Conservation (phyloP, 164 flowering plant species). For the Sedum album region DNA sequence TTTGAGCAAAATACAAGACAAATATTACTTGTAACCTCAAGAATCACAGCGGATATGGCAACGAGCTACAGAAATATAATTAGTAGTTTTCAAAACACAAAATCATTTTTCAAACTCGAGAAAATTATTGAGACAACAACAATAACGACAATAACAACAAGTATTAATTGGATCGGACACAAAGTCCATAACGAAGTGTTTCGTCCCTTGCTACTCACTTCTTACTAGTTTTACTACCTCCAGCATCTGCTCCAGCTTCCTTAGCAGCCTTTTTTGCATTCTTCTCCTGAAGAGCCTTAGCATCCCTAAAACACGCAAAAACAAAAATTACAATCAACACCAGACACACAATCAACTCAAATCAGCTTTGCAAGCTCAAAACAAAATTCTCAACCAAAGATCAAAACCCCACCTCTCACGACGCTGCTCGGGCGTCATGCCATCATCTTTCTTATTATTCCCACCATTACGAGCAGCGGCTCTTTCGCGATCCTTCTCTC, state of each 20-base stretch:
- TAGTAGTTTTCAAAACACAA: background rate
- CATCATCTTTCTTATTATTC: slow-evolving; percentile 13
- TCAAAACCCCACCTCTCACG: slow-evolving; percentile 9
- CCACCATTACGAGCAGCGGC: slow-evolving; percentile 9
- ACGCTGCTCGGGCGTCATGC: slow-evolving; percentile 14
- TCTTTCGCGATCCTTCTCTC: slow-evolving; percentile 14
- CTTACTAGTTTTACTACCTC: slow-evolving; percentile 32
- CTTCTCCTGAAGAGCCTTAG: slow-evolving; percentile 81
- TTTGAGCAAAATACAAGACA: too few species aligned
- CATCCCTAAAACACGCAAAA: slow-evolving; percentile 42
- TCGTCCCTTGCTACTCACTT: slow-evolving; percentile 15
- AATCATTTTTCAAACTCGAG: too few species aligned
- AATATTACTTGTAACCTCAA: too few species aligned
- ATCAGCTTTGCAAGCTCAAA: background rate
- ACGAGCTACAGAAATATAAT: too few species aligned
- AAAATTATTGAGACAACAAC: too few species aligned
- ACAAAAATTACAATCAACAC: too few species aligned
- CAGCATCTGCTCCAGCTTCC: slow-evolving; percentile 27
- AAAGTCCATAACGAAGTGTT: background rate
- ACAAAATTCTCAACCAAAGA: background rate
- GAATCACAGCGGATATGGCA: too few species aligned
- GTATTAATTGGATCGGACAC: background rate
- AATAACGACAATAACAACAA: background rate
- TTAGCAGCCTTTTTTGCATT: slow-evolving; percentile 48
- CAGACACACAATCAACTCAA: background rate